phyloP scores from a whole-genome alignment of 163 green algal species.

The Scenedesmus sp. region DNA sequence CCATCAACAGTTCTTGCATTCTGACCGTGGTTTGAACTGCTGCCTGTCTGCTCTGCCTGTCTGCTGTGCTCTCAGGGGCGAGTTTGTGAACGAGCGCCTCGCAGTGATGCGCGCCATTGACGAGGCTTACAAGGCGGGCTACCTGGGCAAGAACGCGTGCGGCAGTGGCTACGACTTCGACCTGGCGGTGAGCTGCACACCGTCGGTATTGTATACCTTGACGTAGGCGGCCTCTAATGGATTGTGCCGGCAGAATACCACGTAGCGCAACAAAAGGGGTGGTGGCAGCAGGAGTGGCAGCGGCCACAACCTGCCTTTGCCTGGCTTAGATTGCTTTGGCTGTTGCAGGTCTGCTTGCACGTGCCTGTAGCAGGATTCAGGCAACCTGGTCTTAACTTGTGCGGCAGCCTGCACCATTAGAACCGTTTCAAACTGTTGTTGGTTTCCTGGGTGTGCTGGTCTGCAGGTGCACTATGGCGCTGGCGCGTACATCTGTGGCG shows the following conservation, averaged over 20 bases:
- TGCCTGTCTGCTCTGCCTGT: background rate
- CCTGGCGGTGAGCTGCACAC: conserved; percentile 60
- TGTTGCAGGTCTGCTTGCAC: too few species aligned
- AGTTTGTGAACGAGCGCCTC: conserved; percentile 97
- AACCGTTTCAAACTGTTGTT: background rate
- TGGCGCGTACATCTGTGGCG: conserved; percentile 99
- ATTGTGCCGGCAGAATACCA: too few species aligned
- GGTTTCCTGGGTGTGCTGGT: too few species aligned
- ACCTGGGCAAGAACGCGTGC: conserved; percentile 97
- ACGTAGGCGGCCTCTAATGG: too few species aligned
- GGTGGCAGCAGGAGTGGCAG: background rate
- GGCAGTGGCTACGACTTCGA: conserved; percentile 97
- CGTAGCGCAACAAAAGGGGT: background rate
- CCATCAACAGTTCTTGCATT: background rate
- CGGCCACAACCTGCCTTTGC: background rate
- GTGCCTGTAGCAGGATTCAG: too few species aligned
- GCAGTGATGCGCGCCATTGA: conserved; percentile 89
- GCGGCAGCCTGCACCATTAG: background rate
- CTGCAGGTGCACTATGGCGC: conserved; percentile 87
- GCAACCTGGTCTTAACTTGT: background rate
- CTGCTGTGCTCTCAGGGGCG: conserved; percentile 85
- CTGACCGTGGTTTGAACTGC: background rate
- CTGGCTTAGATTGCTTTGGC: background rate
- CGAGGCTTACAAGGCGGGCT: conserved; percentile 94
- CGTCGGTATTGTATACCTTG: too few species aligned